A percentile compares a stretch with the other conserved stretches of the same genome.
Evolutionary conservation across 164 flowering plant genomes (phyloP).

Genomic region (Umbellularia californica): DNA sequence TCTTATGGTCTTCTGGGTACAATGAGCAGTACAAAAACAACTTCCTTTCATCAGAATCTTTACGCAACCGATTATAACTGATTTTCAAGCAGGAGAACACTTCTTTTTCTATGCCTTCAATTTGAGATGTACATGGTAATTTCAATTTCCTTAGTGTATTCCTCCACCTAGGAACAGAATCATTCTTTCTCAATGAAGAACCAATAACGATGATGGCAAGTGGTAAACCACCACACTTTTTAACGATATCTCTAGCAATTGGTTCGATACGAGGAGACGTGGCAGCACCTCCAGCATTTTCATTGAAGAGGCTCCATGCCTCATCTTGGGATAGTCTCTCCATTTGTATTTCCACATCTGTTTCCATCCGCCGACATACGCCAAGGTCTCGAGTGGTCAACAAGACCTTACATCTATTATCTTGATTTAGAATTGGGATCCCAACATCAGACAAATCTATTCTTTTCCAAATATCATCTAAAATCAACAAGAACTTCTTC

Average conservation of each 20-base stretch:
- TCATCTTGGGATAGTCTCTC: background rate
- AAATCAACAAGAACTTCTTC: background rate
- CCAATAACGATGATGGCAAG: no score
- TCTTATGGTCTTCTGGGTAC: no score
- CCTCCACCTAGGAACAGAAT: no score
- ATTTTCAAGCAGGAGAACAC: no score
- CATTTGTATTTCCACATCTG: background rate
- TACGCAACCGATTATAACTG: no score
- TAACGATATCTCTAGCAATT: background rate
- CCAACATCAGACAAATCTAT: background rate
- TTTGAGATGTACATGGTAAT: no score
- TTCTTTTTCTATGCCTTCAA: no score
- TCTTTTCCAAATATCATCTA: slow-evolving; percentile 1
- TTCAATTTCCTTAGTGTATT: no score
- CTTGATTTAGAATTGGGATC: background rate
- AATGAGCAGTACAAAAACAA: no score
- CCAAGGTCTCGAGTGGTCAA: background rate
- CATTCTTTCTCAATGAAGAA: no score
- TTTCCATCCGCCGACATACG: background rate
- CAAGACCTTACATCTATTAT: background rate
- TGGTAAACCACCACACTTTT: no score
- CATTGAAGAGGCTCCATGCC: background rate
- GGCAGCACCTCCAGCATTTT: background rate
- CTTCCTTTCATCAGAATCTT: no score
- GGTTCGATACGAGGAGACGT: background rate